A percentile compares a stretch with the other conserved stretches of the same genome.
Conservation (phyloP, 2,329 filamentous ascomycete species). For the Exserohilum rostratum region DNA sequence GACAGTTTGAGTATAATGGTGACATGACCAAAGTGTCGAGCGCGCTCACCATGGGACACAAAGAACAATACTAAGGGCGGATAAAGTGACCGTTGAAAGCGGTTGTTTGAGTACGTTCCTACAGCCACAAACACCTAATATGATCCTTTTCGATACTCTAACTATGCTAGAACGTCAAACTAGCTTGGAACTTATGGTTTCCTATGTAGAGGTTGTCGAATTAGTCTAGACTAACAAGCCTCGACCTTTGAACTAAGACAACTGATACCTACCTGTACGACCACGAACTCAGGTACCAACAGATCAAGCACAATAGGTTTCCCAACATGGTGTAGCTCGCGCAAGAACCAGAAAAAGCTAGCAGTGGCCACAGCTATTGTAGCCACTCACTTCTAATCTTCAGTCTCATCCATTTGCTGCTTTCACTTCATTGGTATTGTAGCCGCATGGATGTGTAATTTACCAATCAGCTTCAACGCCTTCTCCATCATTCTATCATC, state of each 20-base stretch:
- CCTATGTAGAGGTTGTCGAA: not conserved
- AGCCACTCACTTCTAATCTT: not conserved
- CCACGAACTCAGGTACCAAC: not conserved
- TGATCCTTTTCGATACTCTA: too few species aligned
- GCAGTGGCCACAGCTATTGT: not conserved
- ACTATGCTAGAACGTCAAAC: too few species aligned
- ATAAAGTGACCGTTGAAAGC: slow-evolving; percentile 30
- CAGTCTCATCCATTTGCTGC: not conserved
- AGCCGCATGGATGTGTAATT: slow-evolving; percentile 3
- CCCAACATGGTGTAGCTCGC: not conserved
- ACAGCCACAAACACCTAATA: not conserved
- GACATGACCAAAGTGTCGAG: not conserved
- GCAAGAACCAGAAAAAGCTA: not conserved
- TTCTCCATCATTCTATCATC: not conserved
- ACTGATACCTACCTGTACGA: not conserved
- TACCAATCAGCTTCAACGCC: slow-evolving; percentile 5
- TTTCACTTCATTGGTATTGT: slow-evolving; percentile 16
- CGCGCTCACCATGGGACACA: slow-evolving; percentile 2
- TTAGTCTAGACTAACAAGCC: not conserved
- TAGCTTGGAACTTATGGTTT: not conserved
- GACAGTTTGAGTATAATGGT: not conserved
- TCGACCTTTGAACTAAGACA: not conserved
- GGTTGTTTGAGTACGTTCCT: slow-evolving; percentile 6
- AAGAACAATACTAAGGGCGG: slow-evolving; percentile 46
- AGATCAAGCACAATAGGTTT: not conserved